Evolutionary conservation across 306 rosid species (phyloP), one percentile per base, ranked within the genome.

Genomic region (Quercus variabilis): DNA sequence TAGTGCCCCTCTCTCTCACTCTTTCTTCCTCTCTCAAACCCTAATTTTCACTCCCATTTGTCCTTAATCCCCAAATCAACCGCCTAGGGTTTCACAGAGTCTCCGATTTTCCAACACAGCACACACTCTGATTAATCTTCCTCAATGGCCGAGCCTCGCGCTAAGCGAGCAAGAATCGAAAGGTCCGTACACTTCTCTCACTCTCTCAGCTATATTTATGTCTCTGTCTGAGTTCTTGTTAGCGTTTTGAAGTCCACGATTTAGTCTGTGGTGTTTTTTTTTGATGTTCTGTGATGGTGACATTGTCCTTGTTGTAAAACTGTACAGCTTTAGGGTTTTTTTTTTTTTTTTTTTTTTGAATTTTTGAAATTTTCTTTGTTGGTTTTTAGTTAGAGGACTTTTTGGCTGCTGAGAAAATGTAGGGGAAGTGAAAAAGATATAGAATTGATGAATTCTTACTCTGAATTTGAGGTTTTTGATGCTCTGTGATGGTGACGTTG

Each of bases 131-230:
- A 46, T 28, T 28, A 35, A 6, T n/a, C 26, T 60, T 78, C 80
- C 19, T 21, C 77, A 73, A 95, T 95, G 99, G 89, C 76, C 33
- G 88, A 86, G 69, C 87, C 78, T 67, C 94, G 85, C 23, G 77
- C 89, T 5, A 95, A 95, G 89, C 99, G 97, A 76, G 87, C 81
- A 71, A 95, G 85, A 82, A 84, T 88, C 56, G 30, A 77, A 26
- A 90, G 97, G 99, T 94, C 55, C 4, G 89, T 80, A 7, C 57
- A 25, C 74, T 21, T 73, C 31, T 64, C 38, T 75, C 78, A 19
- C 70, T 21, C 60, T 9, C 26, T 1, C 35, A 6, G 14, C 28
- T 11, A 26, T 63, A 28, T 2, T 17, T 7, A 3, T 12, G 3
- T 49, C 54, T 3, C 17, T 52, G 41, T 30, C 10, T 19, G 4